These are phyloP conservation scores for Canavalia gladiata DNA, from an alignment of 306 rosid genomes.

Conservation along the genomic window DNA sequence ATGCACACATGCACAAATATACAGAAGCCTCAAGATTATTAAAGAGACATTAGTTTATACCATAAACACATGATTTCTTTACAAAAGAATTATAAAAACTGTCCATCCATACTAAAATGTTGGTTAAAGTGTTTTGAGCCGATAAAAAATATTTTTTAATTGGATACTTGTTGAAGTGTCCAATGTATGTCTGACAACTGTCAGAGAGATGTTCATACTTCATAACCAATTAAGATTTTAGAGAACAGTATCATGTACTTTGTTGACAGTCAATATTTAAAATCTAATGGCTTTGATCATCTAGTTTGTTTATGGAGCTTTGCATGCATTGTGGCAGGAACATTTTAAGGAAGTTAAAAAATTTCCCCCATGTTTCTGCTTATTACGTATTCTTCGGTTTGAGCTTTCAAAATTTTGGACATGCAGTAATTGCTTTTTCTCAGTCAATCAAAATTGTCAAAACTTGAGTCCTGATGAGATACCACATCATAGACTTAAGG, in stretches of 20 bases:
- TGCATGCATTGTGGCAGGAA: constrained; percentile 33
- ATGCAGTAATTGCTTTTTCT: constrained; percentile 6
- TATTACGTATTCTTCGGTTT: background rate
- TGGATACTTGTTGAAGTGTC: too few species aligned
- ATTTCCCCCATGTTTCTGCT: constrained; percentile 10
- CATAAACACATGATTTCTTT: too few species aligned
- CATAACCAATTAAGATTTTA: constrained; percentile 33
- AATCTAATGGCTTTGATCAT: constrained; percentile 7
- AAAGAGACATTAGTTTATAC: too few species aligned
- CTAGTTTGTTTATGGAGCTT: constrained; percentile 44
- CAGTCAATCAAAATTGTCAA: constrained; percentile 34
- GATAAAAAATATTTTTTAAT: too few species aligned
- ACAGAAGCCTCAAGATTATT: too few species aligned
- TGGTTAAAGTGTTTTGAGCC: too few species aligned
- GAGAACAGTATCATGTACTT: constrained; percentile 10
- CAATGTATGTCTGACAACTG: too few species aligned
- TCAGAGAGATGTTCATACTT: background rate
- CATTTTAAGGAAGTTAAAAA: background rate
- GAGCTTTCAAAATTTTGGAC: constrained; percentile 27
- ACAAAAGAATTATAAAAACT: too few species aligned
- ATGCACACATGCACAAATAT: too few species aligned
- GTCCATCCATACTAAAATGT: too few species aligned
- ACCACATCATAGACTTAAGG: constrained; percentile 16
- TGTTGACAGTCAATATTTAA: constrained; percentile 26
- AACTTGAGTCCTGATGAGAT: constrained; percentile 26